Evolutionary conservation across 768 basidiomycete genomes (phyloP).

Genomic region (Tricholoma terreum): DNA sequence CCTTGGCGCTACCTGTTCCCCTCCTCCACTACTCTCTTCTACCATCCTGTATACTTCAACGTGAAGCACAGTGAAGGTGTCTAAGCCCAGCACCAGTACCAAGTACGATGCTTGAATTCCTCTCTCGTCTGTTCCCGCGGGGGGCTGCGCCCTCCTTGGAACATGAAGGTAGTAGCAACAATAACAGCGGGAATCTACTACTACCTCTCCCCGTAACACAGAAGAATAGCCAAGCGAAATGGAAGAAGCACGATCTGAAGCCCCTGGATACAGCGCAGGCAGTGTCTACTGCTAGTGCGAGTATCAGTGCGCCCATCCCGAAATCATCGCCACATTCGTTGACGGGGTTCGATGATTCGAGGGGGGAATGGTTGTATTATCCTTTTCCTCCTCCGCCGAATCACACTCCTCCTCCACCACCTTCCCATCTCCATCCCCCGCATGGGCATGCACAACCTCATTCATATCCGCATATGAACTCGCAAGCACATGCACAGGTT

Average conservation of each 20-base stretch:
- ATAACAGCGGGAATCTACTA: conserved; percentile 17
- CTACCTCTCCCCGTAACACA: conserved; percentile 28
- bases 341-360: conserved; percentile 23
- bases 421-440: background rate
- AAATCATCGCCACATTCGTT: conserved; percentile 29
- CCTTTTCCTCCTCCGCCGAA: too few species aligned
- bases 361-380: conserved; percentile 8
- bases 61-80: background rate
- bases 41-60: conserved; percentile 2
- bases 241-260: conserved; percentile 13
- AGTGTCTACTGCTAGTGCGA: conserved; percentile 8
- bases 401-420: background rate
- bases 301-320: conserved; percentile 34
- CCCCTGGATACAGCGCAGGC: conserved; percentile 14
- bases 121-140: conserved; percentile 23
- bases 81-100: background rate
- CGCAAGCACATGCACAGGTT: background rate
- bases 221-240: conserved; percentile 15
- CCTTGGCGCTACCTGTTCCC: conserved; percentile 10
- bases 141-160: conserved; percentile 2
- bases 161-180: background rate
- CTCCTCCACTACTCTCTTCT: background rate
- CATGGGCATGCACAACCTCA: background rate
- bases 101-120: conserved; percentile 24
- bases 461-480: background rate